Conservation (phyloP, 169 alveolate genomes). For the Plasmodium cynomolgi region DNA sequence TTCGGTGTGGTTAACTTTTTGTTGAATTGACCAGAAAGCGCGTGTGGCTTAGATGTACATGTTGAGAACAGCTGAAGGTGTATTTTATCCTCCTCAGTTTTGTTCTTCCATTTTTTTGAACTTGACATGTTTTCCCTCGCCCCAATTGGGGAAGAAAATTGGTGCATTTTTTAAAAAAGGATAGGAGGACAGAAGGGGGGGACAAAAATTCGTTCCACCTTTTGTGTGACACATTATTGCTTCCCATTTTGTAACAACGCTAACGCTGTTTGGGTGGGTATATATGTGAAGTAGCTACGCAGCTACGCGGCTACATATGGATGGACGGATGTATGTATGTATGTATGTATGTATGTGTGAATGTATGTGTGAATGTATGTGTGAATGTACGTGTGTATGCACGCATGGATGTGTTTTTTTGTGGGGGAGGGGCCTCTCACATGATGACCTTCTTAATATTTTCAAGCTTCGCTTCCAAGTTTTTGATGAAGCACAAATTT, state of each 20-base stretch:
- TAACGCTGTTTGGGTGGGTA: background rate
- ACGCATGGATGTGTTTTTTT: background rate
- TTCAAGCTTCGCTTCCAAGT: constrained; percentile 41
- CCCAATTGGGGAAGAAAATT: background rate
- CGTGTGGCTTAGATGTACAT: background rate
- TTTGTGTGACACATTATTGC: background rate
- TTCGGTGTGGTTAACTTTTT: background rate
- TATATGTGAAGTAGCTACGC: background rate
- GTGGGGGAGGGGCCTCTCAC: background rate
- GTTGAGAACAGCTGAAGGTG: background rate
- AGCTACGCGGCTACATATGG: background rate
- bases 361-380: too few species aligned
- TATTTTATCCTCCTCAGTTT: background rate
- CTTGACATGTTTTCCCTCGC: background rate
- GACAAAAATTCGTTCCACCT: background rate
- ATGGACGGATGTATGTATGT: background rate
- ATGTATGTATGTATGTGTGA: background rate
- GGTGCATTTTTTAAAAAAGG: background rate
- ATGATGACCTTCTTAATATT: constrained; percentile 22
- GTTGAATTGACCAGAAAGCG: background rate
- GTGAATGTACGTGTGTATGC: background rate
- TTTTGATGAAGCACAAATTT: constrained; percentile 28
- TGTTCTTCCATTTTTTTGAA: background rate
- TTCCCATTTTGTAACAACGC: background rate
- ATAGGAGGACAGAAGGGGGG: background rate